phyloP scores from a whole-genome alignment of 495 filamentous ascomycete species.

The Neurospora intermedia region DNA sequence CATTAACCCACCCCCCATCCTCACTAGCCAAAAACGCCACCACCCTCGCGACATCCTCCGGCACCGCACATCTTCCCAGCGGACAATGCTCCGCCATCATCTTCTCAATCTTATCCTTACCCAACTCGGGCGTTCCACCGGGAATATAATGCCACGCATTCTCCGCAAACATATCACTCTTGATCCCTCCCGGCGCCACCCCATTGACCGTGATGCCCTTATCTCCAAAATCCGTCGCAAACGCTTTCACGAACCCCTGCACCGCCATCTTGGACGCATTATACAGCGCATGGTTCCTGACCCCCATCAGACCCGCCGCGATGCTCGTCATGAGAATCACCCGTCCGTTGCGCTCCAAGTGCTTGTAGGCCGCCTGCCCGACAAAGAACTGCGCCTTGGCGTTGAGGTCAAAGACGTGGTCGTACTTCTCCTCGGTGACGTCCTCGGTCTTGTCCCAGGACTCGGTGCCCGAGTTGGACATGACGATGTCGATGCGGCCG shows the following conservation, averaged over 20 bases:
- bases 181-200: slow-evolving; percentile 66
- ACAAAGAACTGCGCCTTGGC: slow-evolving; percentile 76
- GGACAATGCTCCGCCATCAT: slow-evolving; percentile 27
- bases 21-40: slow-evolving; percentile 46
- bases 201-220: slow-evolving; percentile 68
- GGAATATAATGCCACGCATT: slow-evolving; percentile 57
- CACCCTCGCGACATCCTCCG: slow-evolving; percentile 46
- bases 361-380: slow-evolving; percentile 61
- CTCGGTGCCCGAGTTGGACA: slow-evolving; percentile 58
- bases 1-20: slow-evolving; percentile 52
- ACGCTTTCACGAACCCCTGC: slow-evolving; percentile 66
- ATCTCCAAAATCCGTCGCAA: slow-evolving; percentile 62
- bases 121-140: slow-evolving; percentile 21
- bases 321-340: slow-evolving; percentile 53
- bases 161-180: slow-evolving; percentile 66
- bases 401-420: slow-evolving; percentile 68
- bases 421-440: slow-evolving; percentile 63
- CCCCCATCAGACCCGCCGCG: slow-evolving; percentile 42
- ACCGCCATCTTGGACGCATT: slow-evolving; percentile 68
- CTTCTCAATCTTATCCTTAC: slow-evolving; percentile 23
- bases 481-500: slow-evolving; percentile 65
- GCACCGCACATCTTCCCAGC: slow-evolving; percentile 33
- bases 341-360: slow-evolving; percentile 56
- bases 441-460: slow-evolving; percentile 54
- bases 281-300: slow-evolving; percentile 66